phyloP scores from a whole-genome alignment of 345 rosid species.

The Turritis glabra region DNA sequence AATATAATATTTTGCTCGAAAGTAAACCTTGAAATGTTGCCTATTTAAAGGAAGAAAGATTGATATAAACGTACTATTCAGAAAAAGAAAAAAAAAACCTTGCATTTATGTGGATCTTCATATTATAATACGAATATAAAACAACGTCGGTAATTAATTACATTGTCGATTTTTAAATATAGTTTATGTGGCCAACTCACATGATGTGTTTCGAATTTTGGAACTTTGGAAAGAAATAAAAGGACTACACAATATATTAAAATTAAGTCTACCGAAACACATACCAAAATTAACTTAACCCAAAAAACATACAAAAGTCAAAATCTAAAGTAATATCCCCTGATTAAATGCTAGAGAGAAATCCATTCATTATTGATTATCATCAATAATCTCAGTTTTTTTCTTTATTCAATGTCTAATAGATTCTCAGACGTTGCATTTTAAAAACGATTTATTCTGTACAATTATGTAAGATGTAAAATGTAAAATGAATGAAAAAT shows the following conservation, averaged over 20 bases:
- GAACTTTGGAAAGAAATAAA: background rate
- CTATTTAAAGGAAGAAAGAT: background rate
- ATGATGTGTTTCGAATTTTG: constrained; percentile 9
- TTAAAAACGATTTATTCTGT: too few relatives aligned
- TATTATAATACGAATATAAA: background rate
- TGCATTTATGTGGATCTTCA: constrained; percentile 27
- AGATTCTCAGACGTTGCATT: too few relatives aligned
- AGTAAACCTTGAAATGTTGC: background rate
- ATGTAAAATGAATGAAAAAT: background rate
- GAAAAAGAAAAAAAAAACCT: background rate
- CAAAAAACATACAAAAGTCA: background rate
- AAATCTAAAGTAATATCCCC: background rate
- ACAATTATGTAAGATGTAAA: background rate
- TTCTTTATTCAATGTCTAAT: too few relatives aligned
- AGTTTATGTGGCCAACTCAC: constrained; percentile 15
- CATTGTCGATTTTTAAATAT: background rate
- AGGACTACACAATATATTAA: background rate
- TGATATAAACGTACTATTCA: background rate
- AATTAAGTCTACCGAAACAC: background rate
- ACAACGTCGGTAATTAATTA: background rate
- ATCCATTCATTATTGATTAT: too few relatives aligned
- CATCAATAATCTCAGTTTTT: background rate
- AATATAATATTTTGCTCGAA: background rate
- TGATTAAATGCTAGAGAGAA: background rate
- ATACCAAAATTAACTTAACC: background rate